phyloP scores from a whole-genome alignment of 805 yeast genomes.

The Kluyveromyces dobzhanskii region DNA sequence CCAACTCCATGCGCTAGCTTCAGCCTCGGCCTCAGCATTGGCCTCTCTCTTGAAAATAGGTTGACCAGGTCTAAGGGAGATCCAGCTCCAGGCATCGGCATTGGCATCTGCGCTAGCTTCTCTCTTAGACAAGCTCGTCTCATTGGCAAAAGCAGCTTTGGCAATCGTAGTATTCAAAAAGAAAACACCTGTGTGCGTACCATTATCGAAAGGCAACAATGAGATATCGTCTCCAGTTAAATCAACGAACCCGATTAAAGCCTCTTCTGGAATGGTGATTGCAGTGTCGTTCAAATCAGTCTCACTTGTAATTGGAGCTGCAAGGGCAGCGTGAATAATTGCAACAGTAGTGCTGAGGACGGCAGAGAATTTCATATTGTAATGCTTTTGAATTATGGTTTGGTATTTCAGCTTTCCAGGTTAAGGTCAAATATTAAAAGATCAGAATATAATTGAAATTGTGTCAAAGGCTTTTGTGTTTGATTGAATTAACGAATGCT shows the following conservation, averaged over 20 bases:
- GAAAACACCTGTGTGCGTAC: slow-evolving; percentile 22
- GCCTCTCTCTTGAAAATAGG: slow-evolving; percentile 19
- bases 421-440: too few relatives aligned
- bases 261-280: slow-evolving; percentile 23
- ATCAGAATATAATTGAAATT: too few relatives aligned
- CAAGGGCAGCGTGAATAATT: slow-evolving; percentile 1
- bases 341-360: slow-evolving; percentile 4
- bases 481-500: too few relatives aligned
- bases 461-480: too few relatives aligned
- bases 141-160: slow-evolving; percentile 13
- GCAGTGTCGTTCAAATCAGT: slow-evolving; percentile 5
- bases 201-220: slow-evolving; percentile 22
- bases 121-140: slow-evolving; percentile 12
- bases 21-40: slow-evolving; percentile 9
- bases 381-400: too few relatives aligned
- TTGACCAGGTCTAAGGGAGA: slow-evolving; percentile 19
- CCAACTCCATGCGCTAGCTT: slow-evolving; percentile 26
- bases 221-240: slow-evolving; percentile 23
- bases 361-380: slow-evolving; percentile 9
- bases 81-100: slow-evolving; percentile 25
- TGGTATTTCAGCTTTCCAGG: too few relatives aligned
- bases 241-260: slow-evolving; percentile 25
- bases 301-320: slow-evolving; percentile 19
- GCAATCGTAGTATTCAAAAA: slow-evolving; percentile 27
- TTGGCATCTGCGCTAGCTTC: slow-evolving; percentile 19